Base-by-base conservation (phyloP, 768 basidiomycete species). In the Boletus coccyginus region DNA sequence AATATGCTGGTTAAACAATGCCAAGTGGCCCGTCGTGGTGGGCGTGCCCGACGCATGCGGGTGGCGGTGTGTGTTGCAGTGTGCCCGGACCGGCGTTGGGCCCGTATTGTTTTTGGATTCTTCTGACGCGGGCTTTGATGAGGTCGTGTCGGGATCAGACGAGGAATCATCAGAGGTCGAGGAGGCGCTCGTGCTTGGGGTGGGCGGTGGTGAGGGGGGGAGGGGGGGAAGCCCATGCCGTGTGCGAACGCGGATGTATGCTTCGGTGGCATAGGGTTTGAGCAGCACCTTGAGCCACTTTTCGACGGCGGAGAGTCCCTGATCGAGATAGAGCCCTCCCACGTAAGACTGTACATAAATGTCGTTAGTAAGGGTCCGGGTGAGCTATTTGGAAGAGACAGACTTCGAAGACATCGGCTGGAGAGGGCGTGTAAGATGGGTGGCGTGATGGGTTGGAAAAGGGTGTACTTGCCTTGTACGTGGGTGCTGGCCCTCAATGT, bases 401-500 rank as follows among this genome's bases (percentile, higher is more conserved):
- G 62, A 88, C 90, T 80, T 92, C 90, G 62, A 92, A 87, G 24
- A 90, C 77, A 63, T 92, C 88, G 47, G 90, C 90, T 91, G 33
- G 7, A 27, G 55, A 7, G 31, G 32, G 54, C 19, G 40, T 61
- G 48, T 55, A 1, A 57, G 47, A 52, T 4, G 45, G n/a, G 43
- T 33, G 39, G 52, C 42, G 40, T 50, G 55, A 32, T 1, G 17
- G 29, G 11, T 11, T 10, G 36, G 39, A 38, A 60, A 48, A 62
- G 46, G 43, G 33, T 24, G 10, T 7, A 44, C 76, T 41, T 60
- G 86, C 90, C 90, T 81, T 89, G 90, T 60, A 92, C 78, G 63
- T 88, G 80, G 19, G 73, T 68, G 2, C 90, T 92, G 6, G 85
- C 85, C 39, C 80, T 78, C 19, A 92, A 74, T 4, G 86, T 83